Conservation (phyloP, 257 asterid species). For the Solanum pimpinellifolium region DNA sequence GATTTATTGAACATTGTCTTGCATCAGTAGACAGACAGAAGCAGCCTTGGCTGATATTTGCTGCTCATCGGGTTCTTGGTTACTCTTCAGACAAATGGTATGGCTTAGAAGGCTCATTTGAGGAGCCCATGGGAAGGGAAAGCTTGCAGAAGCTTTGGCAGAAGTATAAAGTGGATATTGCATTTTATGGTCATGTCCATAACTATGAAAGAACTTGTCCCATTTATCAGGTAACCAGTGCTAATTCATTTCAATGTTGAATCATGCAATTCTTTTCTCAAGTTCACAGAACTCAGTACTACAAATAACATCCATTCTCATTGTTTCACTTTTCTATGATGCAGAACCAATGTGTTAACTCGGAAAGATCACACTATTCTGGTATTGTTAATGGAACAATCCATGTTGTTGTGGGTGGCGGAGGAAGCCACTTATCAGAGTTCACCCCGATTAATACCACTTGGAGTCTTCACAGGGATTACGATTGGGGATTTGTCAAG, state of each 20-base stretch:
- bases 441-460: constrained; percentile 31
- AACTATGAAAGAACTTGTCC: constrained; percentile 36
- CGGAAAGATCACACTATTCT: constrained; percentile 30
- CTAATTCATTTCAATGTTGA: not conserved
- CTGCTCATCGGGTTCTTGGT: constrained; percentile 32
- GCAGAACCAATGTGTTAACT: constrained; percentile 47
- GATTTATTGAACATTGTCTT: constrained; percentile 21
- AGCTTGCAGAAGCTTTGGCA: constrained; percentile 38
- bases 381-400: constrained; percentile 71
- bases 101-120: constrained; percentile 25
- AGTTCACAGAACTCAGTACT: not conserved
- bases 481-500: constrained; percentile 68
- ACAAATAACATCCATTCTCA: not conserved
- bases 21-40: constrained; percentile 27
- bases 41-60: constrained; percentile 33
- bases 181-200: constrained; percentile 36
- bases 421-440: constrained; percentile 50
- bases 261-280: not conserved
- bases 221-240: constrained; percentile 24
- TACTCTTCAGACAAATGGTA: constrained; percentile 24
- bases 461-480: constrained; percentile 74
- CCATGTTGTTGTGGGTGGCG: constrained; percentile 47
- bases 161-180: constrained; percentile 29
- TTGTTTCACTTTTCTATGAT: not conserved
- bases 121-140: constrained; percentile 41